Percentiles rank a stretch among this genome's conserved stretches.
These are phyloP conservation scores for Mytilinidion resinicola DNA, from an alignment of 495 filamentous ascomycete genomes.

Conservation along the genomic window DNA sequence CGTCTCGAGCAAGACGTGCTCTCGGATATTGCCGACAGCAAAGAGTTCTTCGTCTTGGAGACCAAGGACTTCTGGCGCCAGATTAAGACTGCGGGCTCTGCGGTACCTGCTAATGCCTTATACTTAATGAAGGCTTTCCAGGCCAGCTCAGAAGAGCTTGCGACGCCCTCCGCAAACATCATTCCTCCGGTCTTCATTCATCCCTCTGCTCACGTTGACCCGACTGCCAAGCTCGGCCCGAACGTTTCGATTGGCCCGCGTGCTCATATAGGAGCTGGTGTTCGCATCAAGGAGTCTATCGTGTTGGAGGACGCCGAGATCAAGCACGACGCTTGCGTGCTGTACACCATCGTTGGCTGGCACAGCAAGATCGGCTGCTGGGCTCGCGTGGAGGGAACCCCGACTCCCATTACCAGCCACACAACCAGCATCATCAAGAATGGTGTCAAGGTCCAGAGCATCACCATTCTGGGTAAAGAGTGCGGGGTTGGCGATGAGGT, in stretches of 20 bases:
- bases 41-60: conserved; percentile 97
- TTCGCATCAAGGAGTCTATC: conserved; percentile 90
- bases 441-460: conserved; percentile 96
- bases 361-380: conserved; percentile 91
- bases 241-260: conserved; percentile 94
- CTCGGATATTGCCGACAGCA: conserved; percentile 91
- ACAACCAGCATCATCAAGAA: conserved; percentile 94
- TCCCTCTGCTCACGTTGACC: conserved; percentile 86
- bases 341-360: conserved; percentile 98
- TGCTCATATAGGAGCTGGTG: conserved; percentile 76
- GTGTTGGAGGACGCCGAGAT: conserved; percentile 93
- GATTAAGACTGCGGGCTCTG: conserved; percentile 98
- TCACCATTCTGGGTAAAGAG: conserved; percentile 96
- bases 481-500: conserved; percentile 93
- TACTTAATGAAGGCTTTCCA: conserved; percentile 96
- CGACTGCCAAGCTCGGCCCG: conserved; percentile 91
- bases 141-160: conserved; percentile 72
- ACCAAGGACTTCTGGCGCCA: conserved; percentile 99
- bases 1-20: conserved; percentile 97
- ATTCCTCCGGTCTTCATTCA: conserved; percentile 95
- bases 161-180: conserved; percentile 78
- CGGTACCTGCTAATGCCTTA: conserved; percentile 93
- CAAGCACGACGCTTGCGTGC: conserved; percentile 91
- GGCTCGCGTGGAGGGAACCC: conserved; percentile 95
- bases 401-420: conserved; percentile 82